Evolutionary conservation across 139 green algal species (phyloP), one percentile per base, ranked within the genome.

Genomic region (Yamagishiella unicocca): DNA sequence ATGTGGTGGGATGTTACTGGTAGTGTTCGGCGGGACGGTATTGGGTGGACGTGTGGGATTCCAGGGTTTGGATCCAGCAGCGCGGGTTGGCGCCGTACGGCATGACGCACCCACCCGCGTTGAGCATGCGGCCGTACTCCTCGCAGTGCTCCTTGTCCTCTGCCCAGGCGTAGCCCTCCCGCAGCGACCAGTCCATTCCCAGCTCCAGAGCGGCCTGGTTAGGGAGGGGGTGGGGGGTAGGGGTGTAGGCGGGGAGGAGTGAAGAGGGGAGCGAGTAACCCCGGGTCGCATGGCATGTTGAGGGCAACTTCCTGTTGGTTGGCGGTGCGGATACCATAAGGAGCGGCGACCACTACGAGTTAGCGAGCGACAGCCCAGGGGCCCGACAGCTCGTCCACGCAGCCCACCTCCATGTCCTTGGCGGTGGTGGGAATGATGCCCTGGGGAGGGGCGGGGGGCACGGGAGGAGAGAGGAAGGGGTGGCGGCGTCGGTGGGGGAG

Each of bases 101-200:
- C n/a, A n/a, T n/a, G n/a, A 31, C 21, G 14, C 62, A 71, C 70
- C 40, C 40, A 89, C 84, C 84, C 68, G 84, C 96, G 70, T 86
- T 93, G 35, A 98, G 89, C 95, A 99, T 97, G 24, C 96, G 91
- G 14, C 96, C 96, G 80, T 97, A 95, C 93, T 99, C 96, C 89
- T 99, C 96, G 87, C 94, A 97, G 89, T 98, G 96, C 89, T 98
- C 95, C 88, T 98, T 98, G 93, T 98, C 96, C 91, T 98, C 96
- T 19, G 92, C 94, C 96, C 96, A 98, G 0, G 93, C 88, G 90
- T 98, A 97, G 4, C 93, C 95, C 89, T 96, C 90, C 33, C 90
- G 85, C 62, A 82, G 14, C 0, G 42, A 88, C 83, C 88, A 92
- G 42, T 84, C 96, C 95, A 99, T 98, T 21, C 96, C 96, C 92